Evolutionary conservation across 495 filamentous ascomycete genomes (phyloP).

Genomic region (Xanthoparmelia taractica): DNA sequence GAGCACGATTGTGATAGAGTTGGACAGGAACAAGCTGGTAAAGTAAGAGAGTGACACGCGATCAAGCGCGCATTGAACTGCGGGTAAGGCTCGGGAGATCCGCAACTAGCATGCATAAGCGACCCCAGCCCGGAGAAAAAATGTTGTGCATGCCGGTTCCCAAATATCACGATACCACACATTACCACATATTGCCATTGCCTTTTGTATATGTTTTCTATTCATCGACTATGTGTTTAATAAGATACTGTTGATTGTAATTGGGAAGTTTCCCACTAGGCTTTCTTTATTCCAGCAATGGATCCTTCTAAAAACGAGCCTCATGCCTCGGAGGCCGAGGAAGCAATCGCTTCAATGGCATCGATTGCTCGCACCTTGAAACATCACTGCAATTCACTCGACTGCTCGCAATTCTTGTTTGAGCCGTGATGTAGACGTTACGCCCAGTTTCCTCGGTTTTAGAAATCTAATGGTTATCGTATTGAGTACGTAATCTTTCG

Average conservation of each 20-base stretch:
- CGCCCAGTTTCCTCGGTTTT: conserved; percentile 86
- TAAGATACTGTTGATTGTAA: neutral
- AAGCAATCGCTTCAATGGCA: neutral
- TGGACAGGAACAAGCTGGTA: neutral
- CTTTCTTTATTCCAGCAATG: neutral
- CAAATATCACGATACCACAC: neutral
- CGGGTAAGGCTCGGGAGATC: neutral
- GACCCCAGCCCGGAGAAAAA: neutral
- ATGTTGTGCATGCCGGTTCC: neutral
- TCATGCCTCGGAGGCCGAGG: neutral
- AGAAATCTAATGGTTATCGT: conserved; percentile 95
- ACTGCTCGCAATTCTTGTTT: conserved; percentile 65
- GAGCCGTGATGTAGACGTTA: conserved; percentile 64
- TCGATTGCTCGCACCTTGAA: neutral
- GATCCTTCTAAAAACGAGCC: neutral
- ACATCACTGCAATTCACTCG: conserved; percentile 80
- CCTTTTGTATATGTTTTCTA: no score
- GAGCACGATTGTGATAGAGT: neutral
- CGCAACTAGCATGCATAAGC: neutral
- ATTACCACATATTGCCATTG: no score
- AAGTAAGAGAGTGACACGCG: neutral
- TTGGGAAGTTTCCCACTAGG: neutral
- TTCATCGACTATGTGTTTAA: neutral
- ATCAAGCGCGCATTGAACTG: neutral
- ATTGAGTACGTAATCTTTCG: conserved; percentile 48